A percentile compares a stretch with the other conserved stretches of the same genome.
phyloP scores from a whole-genome alignment of 352 stramenopile species.

The Phytophthora agathidicida region DNA sequence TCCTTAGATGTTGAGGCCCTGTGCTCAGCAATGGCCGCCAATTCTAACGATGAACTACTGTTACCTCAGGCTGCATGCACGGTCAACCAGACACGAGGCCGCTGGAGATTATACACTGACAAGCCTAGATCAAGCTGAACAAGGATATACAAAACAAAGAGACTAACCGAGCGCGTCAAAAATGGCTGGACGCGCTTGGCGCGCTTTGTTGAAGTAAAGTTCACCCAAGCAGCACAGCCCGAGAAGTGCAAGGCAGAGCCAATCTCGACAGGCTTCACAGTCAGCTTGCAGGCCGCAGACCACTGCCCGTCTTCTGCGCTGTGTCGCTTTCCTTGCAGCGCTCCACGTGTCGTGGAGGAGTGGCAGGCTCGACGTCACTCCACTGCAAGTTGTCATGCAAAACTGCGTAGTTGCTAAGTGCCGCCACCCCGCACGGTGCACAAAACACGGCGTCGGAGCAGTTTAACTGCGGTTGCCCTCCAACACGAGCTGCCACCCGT shows the following conservation, averaged over 20 bases:
- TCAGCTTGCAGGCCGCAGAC: background rate
- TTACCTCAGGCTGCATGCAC: too few species aligned
- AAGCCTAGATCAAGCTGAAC: too few species aligned
- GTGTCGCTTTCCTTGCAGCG: background rate
- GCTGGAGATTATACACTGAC: too few species aligned
- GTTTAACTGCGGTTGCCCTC: too few species aligned
- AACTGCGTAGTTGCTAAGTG: constrained; percentile 20
- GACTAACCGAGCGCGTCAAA: too few species aligned
- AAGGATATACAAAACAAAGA: too few species aligned
- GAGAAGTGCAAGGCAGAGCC: constrained; percentile 3
- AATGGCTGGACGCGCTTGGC: background rate
- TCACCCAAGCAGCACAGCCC: constrained; percentile 20
- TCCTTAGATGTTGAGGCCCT: too few species aligned
- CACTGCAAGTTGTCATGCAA: constrained; percentile 5
- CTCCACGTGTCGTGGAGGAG: constrained; percentile 24
- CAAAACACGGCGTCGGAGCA: constrained; percentile 11
- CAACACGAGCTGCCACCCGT: too few species aligned
- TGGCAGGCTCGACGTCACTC: constrained; percentile 22
- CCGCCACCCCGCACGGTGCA: too few species aligned
- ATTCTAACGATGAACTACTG: too few species aligned
- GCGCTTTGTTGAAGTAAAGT: constrained; percentile 17
- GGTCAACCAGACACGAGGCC: too few species aligned
- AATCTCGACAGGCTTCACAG: constrained; percentile 8
- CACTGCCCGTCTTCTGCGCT: constrained; percentile 9
- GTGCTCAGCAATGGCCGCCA: too few species aligned